Evolutionary conservation across 1,139 yeast genomes (phyloP).

Genomic region (Suhomyces kunorum): DNA sequence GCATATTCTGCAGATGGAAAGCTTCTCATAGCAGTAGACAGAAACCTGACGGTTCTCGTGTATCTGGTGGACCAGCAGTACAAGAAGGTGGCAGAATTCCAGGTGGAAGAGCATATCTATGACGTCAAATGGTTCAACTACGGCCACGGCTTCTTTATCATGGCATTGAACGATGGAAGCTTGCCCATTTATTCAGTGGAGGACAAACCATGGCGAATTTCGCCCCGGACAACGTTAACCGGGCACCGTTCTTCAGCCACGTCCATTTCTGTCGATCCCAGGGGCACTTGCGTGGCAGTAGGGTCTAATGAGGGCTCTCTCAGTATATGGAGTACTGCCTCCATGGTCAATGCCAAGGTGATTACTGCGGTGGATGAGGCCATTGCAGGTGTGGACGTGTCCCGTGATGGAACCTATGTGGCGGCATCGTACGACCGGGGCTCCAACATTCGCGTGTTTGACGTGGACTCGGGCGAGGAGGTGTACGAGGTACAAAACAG

Average conservation of each 20-base stretch:
- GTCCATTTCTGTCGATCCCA: conserved; percentile 55
- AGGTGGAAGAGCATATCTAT: conserved; percentile 32
- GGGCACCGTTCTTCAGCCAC: conserved; percentile 59
- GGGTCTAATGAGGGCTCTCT: conserved; percentile 75
- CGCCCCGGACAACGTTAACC: conserved; percentile 30
- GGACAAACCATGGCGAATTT: conserved; percentile 1
- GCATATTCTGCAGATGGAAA: conserved; percentile 57
- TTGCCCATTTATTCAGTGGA: conserved; percentile 28
- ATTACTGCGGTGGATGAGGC: conserved; percentile 54
- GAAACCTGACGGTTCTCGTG: conserved; percentile 33
- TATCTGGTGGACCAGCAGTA: conserved; percentile 30
- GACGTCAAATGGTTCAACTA: conserved; percentile 34
- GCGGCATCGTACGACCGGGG: conserved; percentile 49
- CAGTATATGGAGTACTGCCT: conserved; percentile 56
- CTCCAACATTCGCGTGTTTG: conserved; percentile 41
- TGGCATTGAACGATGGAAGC: conserved; percentile 45
- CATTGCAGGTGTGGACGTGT: conserved; percentile 43
- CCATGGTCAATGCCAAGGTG: conserved; percentile 47
- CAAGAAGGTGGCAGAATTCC: conserved; percentile 26
- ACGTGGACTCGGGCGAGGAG: conserved; percentile 31
- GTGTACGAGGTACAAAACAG: conserved; percentile 41
- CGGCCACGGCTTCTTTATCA: conserved; percentile 31
- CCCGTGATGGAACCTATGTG: conserved; percentile 47
- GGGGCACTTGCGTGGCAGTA: conserved; percentile 54
- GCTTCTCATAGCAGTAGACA: conserved; percentile 50